A percentile compares a stretch with the other conserved stretches of the same genome.
Evolutionary conservation across 1,284 basidiomycete genomes (phyloP).

Genomic region (Pyrrhoderma lamaoense): DNA sequence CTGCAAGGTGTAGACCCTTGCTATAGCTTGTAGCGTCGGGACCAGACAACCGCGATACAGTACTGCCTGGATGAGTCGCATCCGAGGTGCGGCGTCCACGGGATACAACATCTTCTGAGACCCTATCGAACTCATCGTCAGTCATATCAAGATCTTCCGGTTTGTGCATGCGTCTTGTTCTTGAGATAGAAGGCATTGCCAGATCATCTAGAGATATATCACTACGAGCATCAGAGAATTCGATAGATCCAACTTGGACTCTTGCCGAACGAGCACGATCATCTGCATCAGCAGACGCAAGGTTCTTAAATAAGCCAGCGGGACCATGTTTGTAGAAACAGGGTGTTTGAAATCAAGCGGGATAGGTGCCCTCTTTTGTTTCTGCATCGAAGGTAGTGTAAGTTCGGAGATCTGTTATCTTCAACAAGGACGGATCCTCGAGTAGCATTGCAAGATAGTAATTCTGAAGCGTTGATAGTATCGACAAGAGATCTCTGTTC

Average conservation of each 20-base stretch:
- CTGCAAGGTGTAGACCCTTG: constrained; percentile 52
- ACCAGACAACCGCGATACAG: constrained; percentile 29
- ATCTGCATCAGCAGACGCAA: constrained; percentile 45
- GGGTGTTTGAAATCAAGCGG: constrained; percentile 76
- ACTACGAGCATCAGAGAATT: constrained; percentile 52
- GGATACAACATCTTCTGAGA: constrained; percentile 5
- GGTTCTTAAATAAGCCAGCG: constrained; percentile 75
- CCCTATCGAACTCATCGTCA: constrained; percentile 7
- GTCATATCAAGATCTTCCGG: constrained; percentile 14
- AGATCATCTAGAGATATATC: constrained; percentile 69
- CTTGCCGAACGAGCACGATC: constrained; percentile 52
- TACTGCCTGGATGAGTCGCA: constrained; percentile 23
- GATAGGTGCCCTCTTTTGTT: constrained; percentile 59
- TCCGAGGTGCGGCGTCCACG: background rate
- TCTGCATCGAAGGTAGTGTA: constrained; percentile 10
- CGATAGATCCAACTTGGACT: constrained; percentile 63
- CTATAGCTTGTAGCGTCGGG: constrained; percentile 47
- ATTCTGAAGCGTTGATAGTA: constrained; percentile 8
- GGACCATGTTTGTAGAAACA: constrained; percentile 69
- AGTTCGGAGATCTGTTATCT: constrained; percentile 16
- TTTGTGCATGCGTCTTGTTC: constrained; percentile 31
- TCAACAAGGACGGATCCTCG: constrained; percentile 14
- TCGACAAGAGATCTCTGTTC: constrained; percentile 11
- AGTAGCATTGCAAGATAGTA: constrained; percentile 13
- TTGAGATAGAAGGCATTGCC: constrained; percentile 59